Evolutionary conservation across 2,329 filamentous ascomycete genomes (phyloP).

Genomic region (Apiospora koreana): DNA sequence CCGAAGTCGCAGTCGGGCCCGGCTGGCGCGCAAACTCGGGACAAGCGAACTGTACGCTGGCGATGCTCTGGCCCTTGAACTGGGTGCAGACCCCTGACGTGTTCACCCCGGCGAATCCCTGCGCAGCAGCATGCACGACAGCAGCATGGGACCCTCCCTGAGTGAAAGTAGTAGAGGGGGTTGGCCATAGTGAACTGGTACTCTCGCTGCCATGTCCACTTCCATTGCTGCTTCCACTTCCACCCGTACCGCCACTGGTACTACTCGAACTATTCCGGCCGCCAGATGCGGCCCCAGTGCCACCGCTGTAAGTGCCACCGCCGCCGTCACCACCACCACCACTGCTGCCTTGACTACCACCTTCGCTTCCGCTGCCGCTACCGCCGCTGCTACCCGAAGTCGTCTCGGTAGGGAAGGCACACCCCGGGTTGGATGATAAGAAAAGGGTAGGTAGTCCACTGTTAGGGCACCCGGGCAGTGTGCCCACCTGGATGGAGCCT

Average conservation of each 20-base stretch:
- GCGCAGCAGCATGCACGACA: background rate
- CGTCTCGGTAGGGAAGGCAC: background rate
- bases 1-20: background rate
- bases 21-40: background rate
- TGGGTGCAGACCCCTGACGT: background rate
- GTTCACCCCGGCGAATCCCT: background rate
- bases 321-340: background rate
- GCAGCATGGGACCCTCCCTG: background rate
- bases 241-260: background rate
- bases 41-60: constrained; percentile 4
- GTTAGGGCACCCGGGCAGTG: background rate
- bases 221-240: background rate
- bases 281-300: no score
- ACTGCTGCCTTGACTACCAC: background rate
- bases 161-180: background rate
- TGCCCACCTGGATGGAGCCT: background rate
- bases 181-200: background rate
- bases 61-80: background rate
- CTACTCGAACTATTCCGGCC: no score
- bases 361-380: background rate
- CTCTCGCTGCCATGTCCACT: background rate
- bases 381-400: background rate
- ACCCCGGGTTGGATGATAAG: background rate
- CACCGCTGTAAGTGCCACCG: background rate
- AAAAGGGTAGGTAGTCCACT: constrained; percentile 6